Percentiles rank a stretch among this genome's conserved stretches.
phyloP scores from a whole-genome alignment of 441 rosid species.

The Arabidopsis lyrata region DNA sequence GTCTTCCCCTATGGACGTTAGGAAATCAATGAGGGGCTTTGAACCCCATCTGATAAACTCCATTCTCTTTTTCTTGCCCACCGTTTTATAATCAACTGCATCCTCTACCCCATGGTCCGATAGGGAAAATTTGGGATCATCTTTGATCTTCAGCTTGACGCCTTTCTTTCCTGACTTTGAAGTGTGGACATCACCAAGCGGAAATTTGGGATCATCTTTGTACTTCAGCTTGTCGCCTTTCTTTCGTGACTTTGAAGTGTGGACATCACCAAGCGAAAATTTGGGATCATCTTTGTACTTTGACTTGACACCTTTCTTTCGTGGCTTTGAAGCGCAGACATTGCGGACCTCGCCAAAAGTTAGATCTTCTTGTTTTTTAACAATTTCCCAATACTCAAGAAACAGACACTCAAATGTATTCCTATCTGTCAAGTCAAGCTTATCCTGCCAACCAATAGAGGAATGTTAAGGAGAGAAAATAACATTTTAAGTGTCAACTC shows the following conservation, averaged over 20 bases:
- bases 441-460: conserved; percentile 36
- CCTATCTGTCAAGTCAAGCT: conserved; percentile 39
- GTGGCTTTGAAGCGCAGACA: conserved; percentile 11
- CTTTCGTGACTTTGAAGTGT: conserved; percentile 36
- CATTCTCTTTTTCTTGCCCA: conserved; percentile 14
- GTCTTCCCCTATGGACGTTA: conserved; percentile 43
- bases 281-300: conserved; percentile 26
- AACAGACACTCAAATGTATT: conserved; percentile 43
- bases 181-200: conserved; percentile 23
- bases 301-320: conserved; percentile 24
- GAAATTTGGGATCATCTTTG: conserved; percentile 21
- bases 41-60: conserved; percentile 43
- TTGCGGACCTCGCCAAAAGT: conserved; percentile 36
- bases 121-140: conserved; percentile 17
- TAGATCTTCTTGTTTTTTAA: conserved; percentile 28
- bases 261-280: conserved; percentile 19
- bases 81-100: not conserved
- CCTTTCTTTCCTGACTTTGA: conserved; percentile 38
- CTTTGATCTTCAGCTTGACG: conserved; percentile 19
- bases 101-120: conserved; percentile 23
- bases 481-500: not conserved
- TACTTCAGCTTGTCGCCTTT: conserved; percentile 24
- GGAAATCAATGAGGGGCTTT: conserved; percentile 47
- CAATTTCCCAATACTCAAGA: conserved; percentile 47
- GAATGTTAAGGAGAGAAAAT: conserved; percentile 16